Evolutionary conservation across 2,329 filamentous ascomycete genomes (phyloP).

Genomic region (Colletotrichum sp.): DNA sequence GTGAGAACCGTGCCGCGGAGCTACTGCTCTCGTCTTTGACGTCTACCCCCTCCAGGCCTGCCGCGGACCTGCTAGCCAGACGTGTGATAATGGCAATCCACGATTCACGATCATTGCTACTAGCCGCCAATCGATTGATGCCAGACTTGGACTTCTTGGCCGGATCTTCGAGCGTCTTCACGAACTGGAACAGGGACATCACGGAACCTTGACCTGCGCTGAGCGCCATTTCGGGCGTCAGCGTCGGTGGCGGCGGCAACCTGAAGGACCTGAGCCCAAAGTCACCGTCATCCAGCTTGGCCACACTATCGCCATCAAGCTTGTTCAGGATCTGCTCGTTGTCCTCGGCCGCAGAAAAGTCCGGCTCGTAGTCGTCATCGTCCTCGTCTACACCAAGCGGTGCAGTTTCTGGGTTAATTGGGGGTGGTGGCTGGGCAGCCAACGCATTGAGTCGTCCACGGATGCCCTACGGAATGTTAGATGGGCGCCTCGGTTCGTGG

Average conservation of each 20-base stretch:
- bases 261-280: slow-evolving; percentile 80
- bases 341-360: slow-evolving; percentile 79
- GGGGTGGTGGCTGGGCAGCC: slow-evolving; percentile 48
- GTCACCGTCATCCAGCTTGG: slow-evolving; percentile 53
- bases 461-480: slow-evolving; percentile 47
- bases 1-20: slow-evolving; percentile 40
- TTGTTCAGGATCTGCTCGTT: slow-evolving; percentile 80
- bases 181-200: slow-evolving; percentile 77
- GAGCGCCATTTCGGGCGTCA: slow-evolving; percentile 75
- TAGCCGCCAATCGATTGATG: slow-evolving; percentile 84
- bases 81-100: slow-evolving; percentile 91
- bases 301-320: slow-evolving; percentile 63
- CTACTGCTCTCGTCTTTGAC: slow-evolving; percentile 63
- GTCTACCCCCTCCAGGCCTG: slow-evolving; percentile 67
- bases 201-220: slow-evolving; percentile 78
- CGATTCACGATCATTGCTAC: slow-evolving; percentile 82
- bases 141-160: slow-evolving; percentile 71
- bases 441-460: slow-evolving; percentile 54
- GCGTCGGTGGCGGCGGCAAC: slow-evolving; percentile 75
- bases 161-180: slow-evolving; percentile 74
- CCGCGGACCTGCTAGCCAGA: slow-evolving; percentile 79
- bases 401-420: slow-evolving; percentile 62
- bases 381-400: slow-evolving; percentile 74
- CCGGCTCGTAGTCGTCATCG: slow-evolving; percentile 87
- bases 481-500: slow-evolving; percentile 14